These are phyloP conservation scores for Penicillium fuscoglaucum DNA, from an alignment of 2,329 filamentous ascomycete genomes.

Conservation along the genomic window DNA sequence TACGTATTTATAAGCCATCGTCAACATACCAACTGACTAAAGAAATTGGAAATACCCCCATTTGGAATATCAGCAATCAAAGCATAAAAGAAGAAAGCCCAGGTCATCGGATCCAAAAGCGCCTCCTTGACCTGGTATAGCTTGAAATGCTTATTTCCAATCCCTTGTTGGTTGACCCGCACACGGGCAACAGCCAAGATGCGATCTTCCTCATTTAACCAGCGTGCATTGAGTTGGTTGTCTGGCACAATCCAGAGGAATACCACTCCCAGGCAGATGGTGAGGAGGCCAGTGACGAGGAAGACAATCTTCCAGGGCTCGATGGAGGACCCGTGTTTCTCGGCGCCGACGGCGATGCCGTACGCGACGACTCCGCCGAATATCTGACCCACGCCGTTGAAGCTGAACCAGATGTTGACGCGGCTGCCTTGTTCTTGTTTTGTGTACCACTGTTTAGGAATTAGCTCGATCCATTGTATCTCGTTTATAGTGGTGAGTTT, in stretches of 20 bases:
- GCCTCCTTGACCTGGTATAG: conserved; percentile 64
- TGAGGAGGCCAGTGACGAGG: conserved; percentile 56
- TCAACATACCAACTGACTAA: conserved; percentile 52
- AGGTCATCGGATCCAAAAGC: conserved; percentile 58
- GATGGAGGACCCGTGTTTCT: conserved; percentile 57
- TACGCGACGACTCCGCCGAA: conserved; percentile 64
- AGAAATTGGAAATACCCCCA: conserved; percentile 62
- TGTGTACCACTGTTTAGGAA: conserved; percentile 64
- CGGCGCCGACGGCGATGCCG: conserved; percentile 59
- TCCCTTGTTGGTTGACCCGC: conserved; percentile 72
- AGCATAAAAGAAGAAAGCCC: conserved; percentile 61
- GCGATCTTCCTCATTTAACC: conserved; percentile 66
- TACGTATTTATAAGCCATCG: too few relatives aligned
- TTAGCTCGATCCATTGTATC: background rate
- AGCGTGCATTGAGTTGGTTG: conserved; percentile 61
- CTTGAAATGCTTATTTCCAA: conserved; percentile 69
- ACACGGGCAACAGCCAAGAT: conserved; percentile 69
- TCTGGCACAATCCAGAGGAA: conserved; percentile 59
- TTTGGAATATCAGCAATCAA: conserved; percentile 60
- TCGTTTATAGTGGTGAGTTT: too few relatives aligned
- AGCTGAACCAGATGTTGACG: conserved; percentile 67
- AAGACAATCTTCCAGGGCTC: conserved; percentile 67
- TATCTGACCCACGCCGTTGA: conserved; percentile 65
- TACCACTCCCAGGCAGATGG: conserved; percentile 48
- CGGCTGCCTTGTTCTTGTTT: conserved; percentile 65